Base-by-base conservation (phyloP, 805 yeast species). In the Sugiyamaella americana region DNA sequence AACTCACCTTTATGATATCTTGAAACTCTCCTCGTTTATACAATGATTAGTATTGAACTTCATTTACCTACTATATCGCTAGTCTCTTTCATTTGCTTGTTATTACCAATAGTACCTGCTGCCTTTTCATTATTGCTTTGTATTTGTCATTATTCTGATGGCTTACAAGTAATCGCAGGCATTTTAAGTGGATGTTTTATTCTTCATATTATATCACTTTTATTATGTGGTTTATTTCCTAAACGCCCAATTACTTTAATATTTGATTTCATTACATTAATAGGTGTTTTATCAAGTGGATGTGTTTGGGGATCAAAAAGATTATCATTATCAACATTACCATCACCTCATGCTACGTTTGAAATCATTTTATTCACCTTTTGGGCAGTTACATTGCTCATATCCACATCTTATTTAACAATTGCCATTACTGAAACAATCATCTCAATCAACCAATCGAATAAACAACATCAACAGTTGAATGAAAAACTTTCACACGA, bases 31-130 rank as follows among this genome's bases (percentile, higher is more conserved):
- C n/a, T n/a, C n/a, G n/a, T n/a, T n/a, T n/a, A n/a, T n/a, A n/a
- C n/a, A 11, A 51, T 51, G 56, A 49, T 60, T 18, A 52, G 46
- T 5, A 56, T 60, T 4, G 54, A 59, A 36, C 50, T 60, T 11
- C 56, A 57, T 43, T 44, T 60, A 36, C 56, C 63, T 13, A 53
- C 58, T 3, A 37, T 54, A 3, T 56, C 63, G n/a, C 36, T 58
- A 21, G 47, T 47, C 3, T 51, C 61, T 1, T 40, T 58, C 17
- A 48, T 36, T 18, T 44, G 50, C 20, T 17, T 41, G 26, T 38
- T 44, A 19, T n/a, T 43, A 13, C 42, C 54, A 3, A 11, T 42
- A 3, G 48, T 53, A 3, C 52, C 55, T 10, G 50, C 45, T 8
- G 47, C 19, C 16, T 35, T 48, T 26, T 32, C 38, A 10, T 41